Conservation (phyloP, 768 basidiomycete species). For the Pleurotus tuoliensis region DNA sequence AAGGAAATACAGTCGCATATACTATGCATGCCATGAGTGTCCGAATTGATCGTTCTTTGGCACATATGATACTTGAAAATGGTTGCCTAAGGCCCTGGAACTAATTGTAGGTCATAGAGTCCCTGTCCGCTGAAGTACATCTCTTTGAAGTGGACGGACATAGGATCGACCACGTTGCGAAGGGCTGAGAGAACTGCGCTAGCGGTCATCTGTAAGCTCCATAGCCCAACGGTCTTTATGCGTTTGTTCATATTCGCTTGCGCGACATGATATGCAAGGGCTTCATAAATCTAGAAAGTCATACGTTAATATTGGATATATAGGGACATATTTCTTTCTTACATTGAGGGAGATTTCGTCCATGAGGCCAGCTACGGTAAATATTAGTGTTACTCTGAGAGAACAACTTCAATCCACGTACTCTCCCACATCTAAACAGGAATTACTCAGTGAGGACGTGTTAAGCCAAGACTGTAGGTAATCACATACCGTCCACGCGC, state of each 20-base stretch:
- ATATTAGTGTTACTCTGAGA: conserved; percentile 1
- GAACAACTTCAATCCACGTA: conserved; percentile 32
- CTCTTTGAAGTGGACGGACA: conserved; percentile 42
- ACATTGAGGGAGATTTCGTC: conserved; percentile 87
- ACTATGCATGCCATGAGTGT: not conserved
- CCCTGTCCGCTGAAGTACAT: conserved; percentile 33
- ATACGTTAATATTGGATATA: conserved; percentile 8
- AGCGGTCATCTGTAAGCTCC: conserved; percentile 94
- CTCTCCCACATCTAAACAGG: conserved; percentile 83
- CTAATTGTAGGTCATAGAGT: conserved; percentile 14
- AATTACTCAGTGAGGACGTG: not conserved
- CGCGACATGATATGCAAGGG: conserved; percentile 91
- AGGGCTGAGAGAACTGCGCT: conserved; percentile 80
- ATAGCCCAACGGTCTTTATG: conserved; percentile 85
- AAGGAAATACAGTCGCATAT: not conserved
- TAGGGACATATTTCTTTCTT: conserved; percentile 7
- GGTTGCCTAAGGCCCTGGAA: not conserved
- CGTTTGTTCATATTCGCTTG: conserved; percentile 87
- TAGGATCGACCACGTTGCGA: conserved; percentile 72
- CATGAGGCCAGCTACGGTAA: conserved; percentile 78
- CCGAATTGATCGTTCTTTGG: not conserved
- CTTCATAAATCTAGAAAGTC: conserved; percentile 70
- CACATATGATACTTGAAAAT: not conserved
- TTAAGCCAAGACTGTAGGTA: no score
- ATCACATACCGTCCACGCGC: conserved; percentile 85